These are phyloP conservation scores for Solanum hybrid DNA, from an alignment of 305 asterid genomes.

Conservation along the genomic window DNA sequence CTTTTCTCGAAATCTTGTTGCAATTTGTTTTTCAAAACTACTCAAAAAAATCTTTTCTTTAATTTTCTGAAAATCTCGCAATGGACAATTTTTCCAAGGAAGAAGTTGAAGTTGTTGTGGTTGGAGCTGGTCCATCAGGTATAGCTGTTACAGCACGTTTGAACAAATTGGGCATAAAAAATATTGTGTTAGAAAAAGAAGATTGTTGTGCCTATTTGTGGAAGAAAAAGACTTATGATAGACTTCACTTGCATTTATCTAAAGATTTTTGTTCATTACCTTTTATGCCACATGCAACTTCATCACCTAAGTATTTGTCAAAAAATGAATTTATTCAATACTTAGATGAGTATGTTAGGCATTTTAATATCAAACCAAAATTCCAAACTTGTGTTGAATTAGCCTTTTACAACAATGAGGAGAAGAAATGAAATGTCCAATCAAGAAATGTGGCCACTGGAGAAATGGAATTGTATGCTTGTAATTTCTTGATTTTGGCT, in stretches of 20 bases:
- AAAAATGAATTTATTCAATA: neutral
- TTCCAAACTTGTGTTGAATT: neutral
- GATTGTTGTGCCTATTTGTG: neutral
- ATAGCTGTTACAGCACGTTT: neutral
- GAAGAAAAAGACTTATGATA: neutral
- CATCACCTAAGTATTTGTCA: neutral
- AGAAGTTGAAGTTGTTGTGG: neutral
- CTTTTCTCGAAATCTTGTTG: no score
- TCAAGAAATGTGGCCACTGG: no score
- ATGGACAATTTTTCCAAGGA: neutral
- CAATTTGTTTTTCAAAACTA: neutral
- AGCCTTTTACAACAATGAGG: neutral
- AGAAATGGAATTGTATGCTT: neutral
- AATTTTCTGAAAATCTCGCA: neutral
- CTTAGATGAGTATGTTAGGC: no score
- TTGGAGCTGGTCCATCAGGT: neutral
- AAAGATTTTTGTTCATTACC: neutral
- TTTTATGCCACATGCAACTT: neutral
- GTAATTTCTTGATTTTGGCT: neutral
- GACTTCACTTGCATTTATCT: neutral
- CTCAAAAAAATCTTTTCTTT: neutral
- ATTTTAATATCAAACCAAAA: no score
- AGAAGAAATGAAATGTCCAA: neutral
- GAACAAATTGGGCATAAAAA: no score
- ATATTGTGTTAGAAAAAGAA: neutral